Evolutionary conservation across 2,329 filamentous ascomycete genomes (phyloP), one percentile per base, ranked within the genome.

Genomic region (Exophiala viscosa): DNA sequence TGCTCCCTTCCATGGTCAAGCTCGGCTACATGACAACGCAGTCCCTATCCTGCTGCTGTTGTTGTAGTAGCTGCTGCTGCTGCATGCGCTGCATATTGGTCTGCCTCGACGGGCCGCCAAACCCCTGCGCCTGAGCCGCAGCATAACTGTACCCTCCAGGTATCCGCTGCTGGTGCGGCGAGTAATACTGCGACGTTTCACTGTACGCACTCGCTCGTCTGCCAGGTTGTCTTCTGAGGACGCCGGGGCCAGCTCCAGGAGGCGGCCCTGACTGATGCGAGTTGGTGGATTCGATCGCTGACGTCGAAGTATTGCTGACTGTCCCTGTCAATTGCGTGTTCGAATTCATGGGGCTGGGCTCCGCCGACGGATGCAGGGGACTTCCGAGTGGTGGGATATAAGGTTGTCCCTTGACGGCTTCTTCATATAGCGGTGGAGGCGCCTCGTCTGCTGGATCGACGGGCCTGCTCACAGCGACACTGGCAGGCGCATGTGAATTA

Each of bases 391-490:
- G 76, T 1, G 79, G 78, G 14, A 76, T 69, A 58, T 84, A 85
- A 2, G 75, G 75, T n/a, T 76, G 74, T 39, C 76, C 74, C 11
- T 71, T 76, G 0, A 82, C 76, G 14, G 82, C 81, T 65, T 86
- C 81, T 65, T 87, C 84, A 62, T 87, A 87, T 0, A 78, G 77
- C 3, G 84, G 84, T 1, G 82, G 82, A 0, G 74, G 77, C 23
- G 83, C 76, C 18, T 79, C 75, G 46, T 61, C 71, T 43, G 68
- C 72, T 50, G 62, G 70, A 33, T 70, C 61, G 43, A 67, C 62
- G 18, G 61, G 62, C 45, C 60, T 47, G 34, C 60, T 61, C 4
- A 61, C 58, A 13, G 53, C 59, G 18, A 50, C 57, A 44, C 51
- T 49, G 38, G 45, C 23, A 28, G 23, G 57, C 31, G 56, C 43